Percentiles rank a stretch among this genome's conserved stretches.
Conservation (phyloP, 345 rosid species). For the Populus davidiana region DNA sequence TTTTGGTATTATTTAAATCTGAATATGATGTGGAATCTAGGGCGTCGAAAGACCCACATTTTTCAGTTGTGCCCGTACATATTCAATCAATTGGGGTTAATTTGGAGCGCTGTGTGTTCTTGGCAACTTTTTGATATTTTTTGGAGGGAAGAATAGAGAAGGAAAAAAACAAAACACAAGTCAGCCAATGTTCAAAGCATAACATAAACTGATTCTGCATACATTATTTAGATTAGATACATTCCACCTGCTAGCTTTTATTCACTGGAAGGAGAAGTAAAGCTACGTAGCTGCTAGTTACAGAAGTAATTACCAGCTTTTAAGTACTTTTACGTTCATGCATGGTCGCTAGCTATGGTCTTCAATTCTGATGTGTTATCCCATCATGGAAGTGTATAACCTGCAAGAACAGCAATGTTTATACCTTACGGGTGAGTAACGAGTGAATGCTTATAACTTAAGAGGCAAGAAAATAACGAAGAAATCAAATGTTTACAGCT, state of each 20-base stretch:
- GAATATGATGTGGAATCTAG: slow-evolving; percentile 9
- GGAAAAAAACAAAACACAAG: background rate
- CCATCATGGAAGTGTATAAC: slow-evolving; percentile 44
- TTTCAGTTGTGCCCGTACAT: background rate
- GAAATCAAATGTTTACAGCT: too few relatives aligned
- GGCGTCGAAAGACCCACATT: background rate
- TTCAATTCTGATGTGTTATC: background rate
- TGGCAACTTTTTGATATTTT: background rate
- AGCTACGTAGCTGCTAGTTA: background rate
- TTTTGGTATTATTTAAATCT: slow-evolving; percentile 6
- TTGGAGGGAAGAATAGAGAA: background rate
- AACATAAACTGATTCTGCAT: background rate
- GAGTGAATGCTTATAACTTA: background rate
- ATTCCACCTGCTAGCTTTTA: background rate
- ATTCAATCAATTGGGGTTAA: background rate
- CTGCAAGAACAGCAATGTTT: slow-evolving; percentile 27
- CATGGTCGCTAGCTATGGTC: background rate
- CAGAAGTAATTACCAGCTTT: background rate
- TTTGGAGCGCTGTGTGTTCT: background rate
- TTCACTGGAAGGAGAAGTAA: too few relatives aligned
- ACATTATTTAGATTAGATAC: background rate
- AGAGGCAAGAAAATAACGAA: background rate
- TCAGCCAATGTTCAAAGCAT: background rate
- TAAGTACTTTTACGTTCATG: background rate
- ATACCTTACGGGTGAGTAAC: background rate